Percentiles rank a stretch among this genome's conserved stretches.
phyloP scores from a whole-genome alignment of 768 basidiomycete species.

The Leccinum sublutescens region DNA sequence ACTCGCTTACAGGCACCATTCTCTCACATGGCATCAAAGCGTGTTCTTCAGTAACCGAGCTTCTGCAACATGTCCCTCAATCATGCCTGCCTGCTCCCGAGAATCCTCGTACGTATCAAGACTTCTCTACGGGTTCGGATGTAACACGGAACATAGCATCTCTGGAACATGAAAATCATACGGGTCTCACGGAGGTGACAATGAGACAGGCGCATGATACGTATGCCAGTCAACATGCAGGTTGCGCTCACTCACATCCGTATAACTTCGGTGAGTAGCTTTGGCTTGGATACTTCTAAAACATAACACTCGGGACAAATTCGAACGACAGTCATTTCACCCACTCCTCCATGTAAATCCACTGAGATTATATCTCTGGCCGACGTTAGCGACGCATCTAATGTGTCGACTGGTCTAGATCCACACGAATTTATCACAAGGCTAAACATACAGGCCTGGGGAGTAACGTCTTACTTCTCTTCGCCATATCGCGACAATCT shows the following conservation, averaged over 20 bases:
- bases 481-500: conserved; percentile 67
- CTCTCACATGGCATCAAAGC: conserved; percentile 53
- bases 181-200: conserved; percentile 58
- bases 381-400: conserved; percentile 87
- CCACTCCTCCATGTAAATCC: conserved; percentile 66
- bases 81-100: conserved; percentile 45
- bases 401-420: conserved; percentile 74
- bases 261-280: conserved; percentile 49
- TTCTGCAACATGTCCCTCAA: conserved; percentile 55
- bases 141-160: conserved; percentile 41
- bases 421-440: conserved; percentile 78
- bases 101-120: conserved; percentile 49
- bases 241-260: neutral
- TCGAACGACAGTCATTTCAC: conserved; percentile 70
- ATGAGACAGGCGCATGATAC: conserved; percentile 64
- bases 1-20: conserved; percentile 41
- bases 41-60: conserved; percentile 61
- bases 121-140: neutral
- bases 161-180: conserved; percentile 58
- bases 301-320: conserved; percentile 38
- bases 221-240: conserved; percentile 39
- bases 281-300: neutral
- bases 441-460: conserved; percentile 53
- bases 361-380: conserved; percentile 78
- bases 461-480: conserved; percentile 72